Base-by-base conservation (phyloP, 257 asterid species). In the Echites panduratus region DNA sequence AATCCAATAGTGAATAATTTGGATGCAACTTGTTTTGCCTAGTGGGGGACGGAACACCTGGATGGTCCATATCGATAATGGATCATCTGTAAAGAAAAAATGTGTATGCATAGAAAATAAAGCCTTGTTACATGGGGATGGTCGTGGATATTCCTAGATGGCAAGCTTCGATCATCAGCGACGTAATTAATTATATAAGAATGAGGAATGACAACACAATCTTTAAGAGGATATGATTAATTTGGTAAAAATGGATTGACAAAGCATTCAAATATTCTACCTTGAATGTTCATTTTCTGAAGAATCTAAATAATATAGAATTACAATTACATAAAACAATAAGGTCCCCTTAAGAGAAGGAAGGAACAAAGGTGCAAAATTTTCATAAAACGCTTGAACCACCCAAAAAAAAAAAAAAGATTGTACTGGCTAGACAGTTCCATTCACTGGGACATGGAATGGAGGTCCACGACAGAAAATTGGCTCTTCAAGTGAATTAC, bases 401-500 rank as follows among this genome's bases (percentile, higher is more conserved):
- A 9, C 27, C n/a, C n/a, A n/a, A n/a, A n/a, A n/a, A n/a, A n/a
- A n/a, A n/a, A 52, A 9, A 0, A 35, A 38, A 47, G 5, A 14
- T 32, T 16, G 27, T 32, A 4, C 73, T 16, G 3, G 38, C 59
- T 59, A 70, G 14, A 70, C 82, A 66, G 97, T 84, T 52, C 99
- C 98, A 67, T 82, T 84, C 53, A 94, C 99, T 68, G 84, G 89
- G 68, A 94, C 89, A 78, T 86, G 99, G 85, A 87, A 91, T 0
- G 99, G 99, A 16, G 99, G 97, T 38, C 97, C 99, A 24, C 99
- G 95, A 70, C 99, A 94, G 77, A 91, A 85, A 77, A 94, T 94
- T 48, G 99, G 96, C 82, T 89, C 97, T 7, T 91, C 93, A 1
- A 82, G 70, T 54, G 96, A 77, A 69, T 50, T 82, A 56, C 88